Base-by-base conservation (phyloP, 2,329 filamentous ascomycete species). In the Pseudogymnoascus sp. region DNA sequence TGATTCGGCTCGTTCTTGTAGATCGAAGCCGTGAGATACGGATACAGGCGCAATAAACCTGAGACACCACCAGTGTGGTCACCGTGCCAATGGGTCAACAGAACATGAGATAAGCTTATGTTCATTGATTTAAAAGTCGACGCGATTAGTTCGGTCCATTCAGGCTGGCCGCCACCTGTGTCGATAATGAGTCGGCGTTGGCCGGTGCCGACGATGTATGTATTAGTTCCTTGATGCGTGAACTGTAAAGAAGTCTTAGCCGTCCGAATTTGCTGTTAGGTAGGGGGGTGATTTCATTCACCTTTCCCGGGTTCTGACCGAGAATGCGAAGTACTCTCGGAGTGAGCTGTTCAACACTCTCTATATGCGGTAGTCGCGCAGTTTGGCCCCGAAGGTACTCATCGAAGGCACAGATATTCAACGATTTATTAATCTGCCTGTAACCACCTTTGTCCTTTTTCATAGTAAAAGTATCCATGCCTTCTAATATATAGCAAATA, bases 271-370 rank as follows among this genome's bases (percentile, higher is more conserved):
- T 16, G 22, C 1, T 50, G 22, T 30, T 57, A 20, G 11, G 30
- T 54, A 35, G 37, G 28, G 60, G 63, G 37, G 62, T 4, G 58
- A 14, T 30, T 12, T 11, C 14, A 60, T 74, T 70, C 68, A 86
- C 85, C 78, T 96, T 97, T 71, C 89, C 85, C 8, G 94, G 93
- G 74, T 99, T 99, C 7, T 89, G 90, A 62, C 88, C 94, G 16
- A 97, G 79, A 64, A 99, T 89, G 60, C 94, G 84, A 65, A 96
- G 87, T 43, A 92, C 88, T 12, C 83, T 78, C 16, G 88, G 82
- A 70, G 89, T 93, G 60, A 97, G 79, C 63, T 88, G 85, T 74
- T 93, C 86, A 58, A 96, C 83, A 62, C 86, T 83, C 3, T 86
- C 84, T 16, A 96, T 80, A 16, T 81, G 74, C 28, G 83, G 80